Percentiles rank a stretch among this genome's conserved stretches.
Evolutionary conservation across 192 early-diverging fungal genomes (phyloP).

Genomic region (Coemansia sp.): DNA sequence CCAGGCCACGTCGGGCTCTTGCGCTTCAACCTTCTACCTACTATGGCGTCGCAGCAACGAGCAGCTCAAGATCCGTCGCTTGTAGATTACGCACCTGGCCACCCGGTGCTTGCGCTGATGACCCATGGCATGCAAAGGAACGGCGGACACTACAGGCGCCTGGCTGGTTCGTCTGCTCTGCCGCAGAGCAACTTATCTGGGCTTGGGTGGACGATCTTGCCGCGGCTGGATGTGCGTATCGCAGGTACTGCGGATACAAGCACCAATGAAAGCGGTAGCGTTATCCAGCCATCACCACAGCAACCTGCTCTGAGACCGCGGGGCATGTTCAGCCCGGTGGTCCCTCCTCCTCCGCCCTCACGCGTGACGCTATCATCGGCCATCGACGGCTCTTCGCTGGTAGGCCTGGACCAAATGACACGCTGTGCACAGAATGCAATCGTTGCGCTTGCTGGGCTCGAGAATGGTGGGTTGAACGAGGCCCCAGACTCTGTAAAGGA

Average conservation of each 20-base stretch:
- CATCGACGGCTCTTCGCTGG: no score
- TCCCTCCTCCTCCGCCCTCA: background rate
- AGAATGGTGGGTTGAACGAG: background rate
- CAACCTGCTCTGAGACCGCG: background rate
- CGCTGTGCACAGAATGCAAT: conserved; percentile 4
- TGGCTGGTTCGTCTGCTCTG: background rate
- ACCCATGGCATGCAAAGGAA: no score
- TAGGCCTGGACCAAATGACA: background rate
- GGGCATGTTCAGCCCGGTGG: background rate
- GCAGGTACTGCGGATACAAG: conserved; percentile 1
- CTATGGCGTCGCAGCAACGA: conserved; percentile 3
- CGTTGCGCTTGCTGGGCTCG: conserved; percentile 14
- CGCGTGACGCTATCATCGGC: background rate
- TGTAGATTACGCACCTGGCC: conserved; percentile 5
- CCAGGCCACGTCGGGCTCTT: conserved; percentile 26
- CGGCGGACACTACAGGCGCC: background rate
- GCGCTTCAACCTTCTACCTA: conserved; percentile 31
- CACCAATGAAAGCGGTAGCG: background rate
- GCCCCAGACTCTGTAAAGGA: background rate
- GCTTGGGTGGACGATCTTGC: conserved; percentile 37
- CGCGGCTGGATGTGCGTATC: conserved; percentile 37
- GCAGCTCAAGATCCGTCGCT: background rate
- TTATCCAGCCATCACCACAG: background rate
- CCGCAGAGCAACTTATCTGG: conserved; percentile 21
- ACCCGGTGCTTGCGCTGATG: conserved; percentile 2